Evolutionary conservation across 1,284 basidiomycete species (phyloP).

Genomic region (Leucoagaricus sp.): DNA sequence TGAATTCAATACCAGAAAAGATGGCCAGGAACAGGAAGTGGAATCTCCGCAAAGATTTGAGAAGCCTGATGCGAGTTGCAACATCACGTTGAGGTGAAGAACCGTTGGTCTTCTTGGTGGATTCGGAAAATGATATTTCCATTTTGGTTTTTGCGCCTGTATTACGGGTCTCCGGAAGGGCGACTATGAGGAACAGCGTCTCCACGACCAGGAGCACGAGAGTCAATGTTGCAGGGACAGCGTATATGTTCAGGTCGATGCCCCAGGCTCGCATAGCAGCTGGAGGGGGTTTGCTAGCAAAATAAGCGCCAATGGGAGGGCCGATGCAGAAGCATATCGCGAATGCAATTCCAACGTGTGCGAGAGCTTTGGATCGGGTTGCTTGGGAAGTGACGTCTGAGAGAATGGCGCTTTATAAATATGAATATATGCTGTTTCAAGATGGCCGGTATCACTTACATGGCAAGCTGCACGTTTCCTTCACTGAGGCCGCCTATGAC

Average conservation of each 20-base stretch:
- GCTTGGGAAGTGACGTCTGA: slow-evolving; percentile 82
- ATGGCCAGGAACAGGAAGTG: slow-evolving; percentile 85
- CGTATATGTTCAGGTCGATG: slow-evolving; percentile 80
- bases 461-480: slow-evolving; percentile 83
- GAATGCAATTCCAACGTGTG: slow-evolving; percentile 91
- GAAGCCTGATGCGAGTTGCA: slow-evolving; percentile 50
- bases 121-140: slow-evolving; percentile 22
- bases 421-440: neutral
- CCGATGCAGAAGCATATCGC: slow-evolving; percentile 90
- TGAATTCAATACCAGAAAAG: slow-evolving; percentile 93
- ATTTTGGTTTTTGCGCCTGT: slow-evolving; percentile 24
- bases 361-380: slow-evolving; percentile 81
- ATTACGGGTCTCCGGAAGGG: slow-evolving; percentile 78
- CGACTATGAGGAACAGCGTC: slow-evolving; percentile 70
- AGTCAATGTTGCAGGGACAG: slow-evolving; percentile 78
- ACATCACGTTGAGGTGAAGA: slow-evolving; percentile 35
- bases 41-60: slow-evolving; percentile 58
- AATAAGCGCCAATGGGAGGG: slow-evolving; percentile 82
- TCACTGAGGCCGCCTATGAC: slow-evolving; percentile 89
- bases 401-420: slow-evolving; percentile 71
- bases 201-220: slow-evolving; percentile 70
- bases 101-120: slow-evolving; percentile 26
- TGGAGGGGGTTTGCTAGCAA: slow-evolving; percentile 71
- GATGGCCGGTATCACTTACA: slow-evolving; percentile 45
- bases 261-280: slow-evolving; percentile 58